phyloP scores from a whole-genome alignment of 2,329 filamentous ascomycete species.

The Cladosporium sp. region DNA sequence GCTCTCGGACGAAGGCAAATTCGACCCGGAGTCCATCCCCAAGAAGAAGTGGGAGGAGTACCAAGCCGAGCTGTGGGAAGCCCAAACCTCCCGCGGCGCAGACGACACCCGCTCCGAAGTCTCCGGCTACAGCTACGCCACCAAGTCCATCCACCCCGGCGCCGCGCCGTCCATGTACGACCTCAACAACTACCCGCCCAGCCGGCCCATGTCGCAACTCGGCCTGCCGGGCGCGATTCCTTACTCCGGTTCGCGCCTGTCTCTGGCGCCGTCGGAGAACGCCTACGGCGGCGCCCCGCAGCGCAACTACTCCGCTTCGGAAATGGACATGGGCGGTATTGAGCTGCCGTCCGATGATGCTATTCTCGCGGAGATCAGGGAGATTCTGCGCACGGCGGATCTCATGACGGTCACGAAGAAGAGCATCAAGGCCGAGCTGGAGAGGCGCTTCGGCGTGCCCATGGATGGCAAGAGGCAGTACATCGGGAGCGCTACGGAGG shows the following conservation, averaged over 20 bases:
- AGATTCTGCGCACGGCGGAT: conserved; percentile 87
- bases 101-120: conserved; percentile 79
- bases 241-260: conserved; percentile 62
- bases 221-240: conserved; percentile 45
- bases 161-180: conserved; percentile 16
- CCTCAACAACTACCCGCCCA: conserved; percentile 37
- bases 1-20: conserved; percentile 95
- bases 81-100: conserved; percentile 72
- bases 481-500: conserved; percentile 55
- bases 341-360: conserved; percentile 80
- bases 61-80: conserved; percentile 96
- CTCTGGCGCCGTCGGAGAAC: conserved; percentile 68
- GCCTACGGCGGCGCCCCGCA: conserved; percentile 30
- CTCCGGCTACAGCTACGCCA: conserved; percentile 92
- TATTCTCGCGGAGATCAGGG: conserved; percentile 86
- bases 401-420: conserved; percentile 99
- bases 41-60: conserved; percentile 99
- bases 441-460: conserved; percentile 81
- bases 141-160: conserved; percentile 64
- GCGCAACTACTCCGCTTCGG: conserved; percentile 36
- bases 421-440: conserved; percentile 89
- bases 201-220: conserved; percentile 55
- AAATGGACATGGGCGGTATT: conserved; percentile 62
- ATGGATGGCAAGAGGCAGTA: conserved; percentile 87
- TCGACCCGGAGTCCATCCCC: conserved; percentile 86